Percentiles rank a stretch among this genome's conserved stretches.
Evolutionary conservation across 2,329 filamentous ascomycete genomes (phyloP).

Genomic region (Eutypella sp.): DNA sequence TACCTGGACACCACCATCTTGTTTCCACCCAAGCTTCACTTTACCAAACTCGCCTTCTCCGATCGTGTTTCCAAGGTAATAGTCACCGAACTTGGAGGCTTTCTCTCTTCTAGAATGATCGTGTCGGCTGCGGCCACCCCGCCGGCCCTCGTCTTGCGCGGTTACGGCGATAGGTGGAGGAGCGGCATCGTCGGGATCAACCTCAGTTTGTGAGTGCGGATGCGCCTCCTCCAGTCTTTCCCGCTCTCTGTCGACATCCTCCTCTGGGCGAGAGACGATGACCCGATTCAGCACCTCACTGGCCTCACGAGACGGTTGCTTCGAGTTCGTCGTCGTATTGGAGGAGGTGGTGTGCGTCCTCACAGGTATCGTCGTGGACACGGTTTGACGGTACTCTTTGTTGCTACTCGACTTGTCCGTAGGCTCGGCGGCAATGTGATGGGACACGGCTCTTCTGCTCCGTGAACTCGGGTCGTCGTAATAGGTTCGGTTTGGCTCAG

Average conservation of each 20-base stretch:
- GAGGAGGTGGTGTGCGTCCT: constrained; percentile 35
- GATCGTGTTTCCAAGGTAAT: constrained; percentile 90
- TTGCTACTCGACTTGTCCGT: constrained; percentile 33
- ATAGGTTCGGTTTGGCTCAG: constrained; percentile 22
- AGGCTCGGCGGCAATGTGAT: constrained; percentile 34
- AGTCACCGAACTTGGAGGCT: constrained; percentile 88
- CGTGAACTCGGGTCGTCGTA: constrained; percentile 34
- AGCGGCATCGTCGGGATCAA: constrained; percentile 34
- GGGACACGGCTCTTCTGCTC: constrained; percentile 31
- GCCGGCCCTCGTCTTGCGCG: constrained; percentile 40
- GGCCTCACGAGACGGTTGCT: constrained; percentile 65
- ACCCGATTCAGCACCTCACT: constrained; percentile 76
- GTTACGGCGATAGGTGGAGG: constrained; percentile 41
- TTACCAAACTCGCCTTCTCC: constrained; percentile 98
- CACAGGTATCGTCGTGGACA: constrained; percentile 37
- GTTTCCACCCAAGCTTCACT: constrained; percentile 97
- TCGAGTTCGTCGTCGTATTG: constrained; percentile 48
- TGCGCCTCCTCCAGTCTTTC: constrained; percentile 62
- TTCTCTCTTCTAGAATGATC: constrained; percentile 61
- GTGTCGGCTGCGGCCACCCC: constrained; percentile 51
- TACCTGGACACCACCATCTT: constrained; percentile 82
- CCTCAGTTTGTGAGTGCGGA: constrained; percentile 32
- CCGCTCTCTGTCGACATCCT: constrained; percentile 66
- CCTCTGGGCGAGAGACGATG: constrained; percentile 69
- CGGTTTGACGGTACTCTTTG: constrained; percentile 34